phyloP scores from a whole-genome alignment of 768 basidiomycete genomes.

The Kwoniella sp. region DNA sequence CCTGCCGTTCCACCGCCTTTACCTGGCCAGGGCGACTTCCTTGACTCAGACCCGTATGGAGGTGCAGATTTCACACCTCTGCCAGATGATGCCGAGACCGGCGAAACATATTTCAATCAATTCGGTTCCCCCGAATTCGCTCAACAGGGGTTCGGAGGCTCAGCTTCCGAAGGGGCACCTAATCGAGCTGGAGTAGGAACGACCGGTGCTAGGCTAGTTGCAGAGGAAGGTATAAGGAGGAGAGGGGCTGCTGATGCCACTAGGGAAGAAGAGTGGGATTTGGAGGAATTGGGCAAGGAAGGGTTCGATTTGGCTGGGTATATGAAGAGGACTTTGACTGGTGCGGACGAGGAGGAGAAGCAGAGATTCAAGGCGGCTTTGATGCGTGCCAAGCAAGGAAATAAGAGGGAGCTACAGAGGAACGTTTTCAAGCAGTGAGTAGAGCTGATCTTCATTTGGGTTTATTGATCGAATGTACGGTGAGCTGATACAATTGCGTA shows the following conservation, averaged over 20 bases:
- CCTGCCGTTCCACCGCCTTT: conserved; percentile 25
- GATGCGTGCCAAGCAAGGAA: conserved; percentile 74
- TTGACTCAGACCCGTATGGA: conserved; percentile 37
- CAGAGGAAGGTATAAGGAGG: conserved; percentile 58
- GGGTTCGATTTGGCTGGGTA: conserved; percentile 83
- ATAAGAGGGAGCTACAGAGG: conserved; percentile 79
- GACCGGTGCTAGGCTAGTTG: conserved; percentile 21
- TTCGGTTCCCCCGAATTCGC: conserved; percentile 58
- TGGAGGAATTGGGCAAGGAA: conserved; percentile 70
- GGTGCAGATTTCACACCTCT: conserved; percentile 20
- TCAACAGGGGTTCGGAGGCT: conserved; percentile 59
- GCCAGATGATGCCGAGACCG: conserved; percentile 24
- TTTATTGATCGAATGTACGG: background rate
- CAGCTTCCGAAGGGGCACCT: no score
- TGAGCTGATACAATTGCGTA: no score
- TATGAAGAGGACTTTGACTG: conserved; percentile 50
- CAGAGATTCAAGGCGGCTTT: conserved; percentile 52
- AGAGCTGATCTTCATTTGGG: background rate
- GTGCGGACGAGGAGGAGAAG: conserved; percentile 56
- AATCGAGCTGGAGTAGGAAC: conserved; percentile 25
- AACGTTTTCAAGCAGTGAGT: conserved; percentile 92
- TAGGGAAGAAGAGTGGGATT: conserved; percentile 58
- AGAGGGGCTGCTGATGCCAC: conserved; percentile 64
- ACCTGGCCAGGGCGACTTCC: conserved; percentile 36
- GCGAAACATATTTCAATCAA: conserved; percentile 55